Conservation (phyloP, 345 rosid species). For the Lepidium didymum region DNA sequence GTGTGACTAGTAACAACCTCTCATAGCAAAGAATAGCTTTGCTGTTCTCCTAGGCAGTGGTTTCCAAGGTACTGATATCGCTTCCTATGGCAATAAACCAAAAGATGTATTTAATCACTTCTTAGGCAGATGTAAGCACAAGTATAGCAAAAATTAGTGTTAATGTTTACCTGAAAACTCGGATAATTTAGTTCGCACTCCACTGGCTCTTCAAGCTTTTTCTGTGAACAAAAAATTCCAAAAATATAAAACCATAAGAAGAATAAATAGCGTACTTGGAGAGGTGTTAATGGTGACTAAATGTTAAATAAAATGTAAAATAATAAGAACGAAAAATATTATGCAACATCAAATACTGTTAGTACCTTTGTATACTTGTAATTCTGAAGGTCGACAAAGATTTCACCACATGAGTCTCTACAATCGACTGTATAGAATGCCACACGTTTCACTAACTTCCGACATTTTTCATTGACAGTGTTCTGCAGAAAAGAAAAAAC, state of each 20-base stretch:
- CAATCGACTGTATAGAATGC: slow-evolving; percentile 84
- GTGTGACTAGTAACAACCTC: slow-evolving; percentile 41
- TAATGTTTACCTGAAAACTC: slow-evolving; percentile 62
- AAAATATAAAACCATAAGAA: background rate
- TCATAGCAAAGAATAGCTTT: slow-evolving; percentile 80
- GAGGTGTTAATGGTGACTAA: background rate
- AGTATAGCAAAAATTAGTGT: background rate
- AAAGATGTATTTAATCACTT: background rate
- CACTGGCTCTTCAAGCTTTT: slow-evolving; percentile 50
- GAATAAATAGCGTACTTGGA: background rate
- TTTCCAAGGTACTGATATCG: slow-evolving; percentile 76
- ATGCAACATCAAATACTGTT: background rate
- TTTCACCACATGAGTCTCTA: slow-evolving; percentile 81
- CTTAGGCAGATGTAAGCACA: background rate
- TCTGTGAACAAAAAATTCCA: slow-evolving; percentile 40
- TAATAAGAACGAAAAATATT: background rate
- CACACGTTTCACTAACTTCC: slow-evolving; percentile 57
- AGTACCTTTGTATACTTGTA: slow-evolving; percentile 57
- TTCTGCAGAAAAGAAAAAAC: slow-evolving; percentile 36
- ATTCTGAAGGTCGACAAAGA: slow-evolving; percentile 76
- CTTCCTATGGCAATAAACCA: slow-evolving; percentile 45
- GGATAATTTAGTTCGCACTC: slow-evolving; percentile 59
- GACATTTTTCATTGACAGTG: slow-evolving; percentile 68
- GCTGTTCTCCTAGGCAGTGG: slow-evolving; percentile 58
- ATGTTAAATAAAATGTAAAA: background rate